Evolutionary conservation across 2,329 filamentous ascomycete genomes (phyloP), one percentile per base, ranked within the genome.

Genomic region (Pseudopyricularia javanii): DNA sequence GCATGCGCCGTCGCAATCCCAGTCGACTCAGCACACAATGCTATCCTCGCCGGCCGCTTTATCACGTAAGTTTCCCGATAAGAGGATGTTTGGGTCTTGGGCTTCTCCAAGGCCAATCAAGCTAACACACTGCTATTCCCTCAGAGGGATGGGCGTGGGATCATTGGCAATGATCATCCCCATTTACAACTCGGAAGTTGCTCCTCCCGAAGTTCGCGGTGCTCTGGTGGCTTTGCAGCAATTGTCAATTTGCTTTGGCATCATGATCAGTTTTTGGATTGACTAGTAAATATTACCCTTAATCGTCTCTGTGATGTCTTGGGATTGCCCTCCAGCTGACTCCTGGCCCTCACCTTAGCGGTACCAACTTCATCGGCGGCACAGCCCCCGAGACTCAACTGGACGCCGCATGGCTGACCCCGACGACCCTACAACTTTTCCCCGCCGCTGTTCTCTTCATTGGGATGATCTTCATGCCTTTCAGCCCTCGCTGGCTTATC

Each of bases 381-480:
- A 74, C 70, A 3, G 49, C 52, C 0, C 55, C 65, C 60, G 70
- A 65, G 1, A 59, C 58, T 1, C 83, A 91, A 65, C 74, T 73
- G 12, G 75, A 88, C 58, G 80, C 81, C 0, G 82, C 87, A 0
- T 93, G 87, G 87, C 74, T 88, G 0, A 68, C 87, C 0, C 87
- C 87, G 0, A 79, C 88, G 50, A 83, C 79, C 58, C 71, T 91
- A 0, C 87, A 91, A 60, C 72, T 90, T 3, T 72, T 74, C 0
- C 86, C 86, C 0, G 85, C 84, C 1, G 59, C 82, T 2, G 59
- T 88, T 4, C 75, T 91, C 1, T 79, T 83, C 28, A 59, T 76
- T 11, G 86, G 86, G 35, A 90, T 90, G 76, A 61, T 86, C 11
- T 88, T 87, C 68, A 88, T 91, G 85, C 87, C 86, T 0, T 89